Evolutionary conservation across 2,329 filamentous ascomycete genomes (phyloP).

Genomic region (Aphanoascus verrucosus): DNA sequence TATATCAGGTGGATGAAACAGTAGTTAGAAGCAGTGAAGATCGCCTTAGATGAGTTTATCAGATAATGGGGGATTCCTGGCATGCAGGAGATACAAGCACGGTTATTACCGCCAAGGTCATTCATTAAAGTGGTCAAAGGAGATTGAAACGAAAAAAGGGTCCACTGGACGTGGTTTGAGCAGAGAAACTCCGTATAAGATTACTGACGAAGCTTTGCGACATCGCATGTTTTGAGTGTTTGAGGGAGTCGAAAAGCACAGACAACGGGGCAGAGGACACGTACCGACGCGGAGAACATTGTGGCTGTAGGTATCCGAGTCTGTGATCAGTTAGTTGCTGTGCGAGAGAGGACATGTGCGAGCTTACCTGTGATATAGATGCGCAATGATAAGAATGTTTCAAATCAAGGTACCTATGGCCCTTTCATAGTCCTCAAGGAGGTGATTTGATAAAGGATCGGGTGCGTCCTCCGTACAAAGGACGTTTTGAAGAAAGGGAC

Average conservation of each 20-base stretch:
- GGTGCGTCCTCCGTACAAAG: not conserved
- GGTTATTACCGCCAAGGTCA: not conserved
- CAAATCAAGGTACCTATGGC: not conserved
- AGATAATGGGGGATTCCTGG: not conserved
- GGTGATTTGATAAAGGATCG: not conserved
- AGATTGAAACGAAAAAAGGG: not conserved
- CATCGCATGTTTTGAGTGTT: not conserved
- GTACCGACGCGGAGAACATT: slow-evolving; percentile 7
- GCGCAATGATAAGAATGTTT: not conserved
- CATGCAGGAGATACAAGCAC: not conserved
- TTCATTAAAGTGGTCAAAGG: not conserved
- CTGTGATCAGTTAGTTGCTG: not conserved
- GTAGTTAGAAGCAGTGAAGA: not conserved
- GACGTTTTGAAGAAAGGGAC: not conserved
- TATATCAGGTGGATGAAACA: slow-evolving; percentile 19
- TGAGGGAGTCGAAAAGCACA: not conserved
- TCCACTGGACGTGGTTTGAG: not conserved
- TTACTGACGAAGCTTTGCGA: not conserved
- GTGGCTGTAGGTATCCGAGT: slow-evolving; percentile 3
- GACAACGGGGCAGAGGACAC: not conserved
- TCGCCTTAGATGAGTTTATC: not conserved
- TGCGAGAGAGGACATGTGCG: not conserved
- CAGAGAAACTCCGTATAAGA: not conserved
- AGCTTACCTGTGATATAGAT: not conserved
- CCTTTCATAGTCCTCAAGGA: not conserved